Conservation (phyloP, 2,329 filamentous ascomycete species). For the Lachnellula hyalina region DNA sequence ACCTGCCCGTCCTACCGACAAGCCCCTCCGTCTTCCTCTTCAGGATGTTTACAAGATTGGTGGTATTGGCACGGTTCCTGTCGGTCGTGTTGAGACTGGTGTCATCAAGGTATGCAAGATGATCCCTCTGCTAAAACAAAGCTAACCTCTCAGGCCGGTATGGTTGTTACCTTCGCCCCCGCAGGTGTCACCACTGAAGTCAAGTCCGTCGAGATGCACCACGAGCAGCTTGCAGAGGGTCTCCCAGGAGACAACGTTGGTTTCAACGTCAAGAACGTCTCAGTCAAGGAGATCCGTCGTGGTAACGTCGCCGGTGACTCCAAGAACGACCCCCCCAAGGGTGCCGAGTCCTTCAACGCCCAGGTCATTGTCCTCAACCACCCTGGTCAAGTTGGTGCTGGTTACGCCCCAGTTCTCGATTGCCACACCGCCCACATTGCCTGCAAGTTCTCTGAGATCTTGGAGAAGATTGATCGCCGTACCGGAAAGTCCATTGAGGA, state of each 20-base stretch:
- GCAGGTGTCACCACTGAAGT: slow-evolving; percentile 99
- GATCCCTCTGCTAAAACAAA: slow-evolving; percentile 32
- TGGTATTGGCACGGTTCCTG: slow-evolving; percentile 99
- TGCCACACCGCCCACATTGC: slow-evolving; percentile 99
- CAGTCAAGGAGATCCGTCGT: slow-evolving; percentile 99
- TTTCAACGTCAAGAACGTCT: slow-evolving; percentile 99
- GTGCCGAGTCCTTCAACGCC: slow-evolving; percentile 91
- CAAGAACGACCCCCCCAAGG: slow-evolving; percentile 97
- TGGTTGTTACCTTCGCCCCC: slow-evolving; percentile 98
- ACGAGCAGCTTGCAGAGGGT: slow-evolving; percentile 97
- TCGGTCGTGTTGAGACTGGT: slow-evolving; percentile 99
- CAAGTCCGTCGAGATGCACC: slow-evolving; percentile 99
- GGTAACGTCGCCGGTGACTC: slow-evolving; percentile 99
- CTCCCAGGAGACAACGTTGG: slow-evolving; percentile 99
- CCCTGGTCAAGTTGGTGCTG: slow-evolving; percentile 98
- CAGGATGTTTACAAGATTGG: slow-evolving; percentile 99
- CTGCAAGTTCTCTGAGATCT: slow-evolving; percentile 99
- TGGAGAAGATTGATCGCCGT: slow-evolving; percentile 99
- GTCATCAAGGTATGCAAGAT: slow-evolving; percentile 59
- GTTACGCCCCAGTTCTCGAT: slow-evolving; percentile 98
- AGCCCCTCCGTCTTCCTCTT: slow-evolving; percentile 99
- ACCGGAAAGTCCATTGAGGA: slow-evolving; percentile 95
- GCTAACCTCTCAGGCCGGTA: slow-evolving; percentile 67
- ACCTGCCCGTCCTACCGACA: slow-evolving; percentile 90
- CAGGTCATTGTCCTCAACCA: slow-evolving; percentile 99